Conservation (phyloP, 2,329 filamentous ascomycete genomes). For the Cladosporium sp. region DNA sequence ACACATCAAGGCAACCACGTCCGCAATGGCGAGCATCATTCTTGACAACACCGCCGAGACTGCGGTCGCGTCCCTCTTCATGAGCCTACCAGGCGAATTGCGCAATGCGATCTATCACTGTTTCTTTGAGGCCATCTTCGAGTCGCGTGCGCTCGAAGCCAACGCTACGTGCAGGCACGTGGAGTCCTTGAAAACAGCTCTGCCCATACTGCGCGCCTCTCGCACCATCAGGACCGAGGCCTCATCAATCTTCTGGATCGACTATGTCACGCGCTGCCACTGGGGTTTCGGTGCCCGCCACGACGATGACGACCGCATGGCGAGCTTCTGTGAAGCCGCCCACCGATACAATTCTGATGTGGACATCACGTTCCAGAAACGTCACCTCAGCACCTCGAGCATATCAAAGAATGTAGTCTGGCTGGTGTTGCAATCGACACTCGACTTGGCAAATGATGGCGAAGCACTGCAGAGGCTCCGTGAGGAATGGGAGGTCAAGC, state of each 20-base stretch:
- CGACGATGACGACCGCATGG: slow-evolving; percentile 3
- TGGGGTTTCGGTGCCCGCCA: slow-evolving; percentile 1
- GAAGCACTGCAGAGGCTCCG: background rate
- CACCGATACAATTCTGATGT: background rate
- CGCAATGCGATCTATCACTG: slow-evolving; percentile 6
- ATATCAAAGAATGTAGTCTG: background rate
- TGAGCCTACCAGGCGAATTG: slow-evolving; percentile 1
- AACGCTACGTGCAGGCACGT: background rate
- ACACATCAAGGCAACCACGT: background rate
- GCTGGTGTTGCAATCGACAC: background rate
- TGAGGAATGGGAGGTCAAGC: background rate
- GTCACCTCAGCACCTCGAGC: background rate
- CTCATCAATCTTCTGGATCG: slow-evolving; percentile 10
- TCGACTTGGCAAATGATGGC: background rate
- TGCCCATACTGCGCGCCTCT: background rate
- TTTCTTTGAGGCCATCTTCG: background rate
- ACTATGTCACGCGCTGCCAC: background rate
- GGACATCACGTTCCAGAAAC: slow-evolving; percentile 9
- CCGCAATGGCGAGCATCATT: background rate
- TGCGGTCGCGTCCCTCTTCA: background rate
- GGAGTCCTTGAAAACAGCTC: background rate
- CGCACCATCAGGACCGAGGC: background rate
- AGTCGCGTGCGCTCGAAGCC: background rate
- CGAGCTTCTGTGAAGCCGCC: background rate
- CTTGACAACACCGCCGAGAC: background rate